Conservation (phyloP, 805 yeast species). For the Cyberlindnera suaveolens region DNA sequence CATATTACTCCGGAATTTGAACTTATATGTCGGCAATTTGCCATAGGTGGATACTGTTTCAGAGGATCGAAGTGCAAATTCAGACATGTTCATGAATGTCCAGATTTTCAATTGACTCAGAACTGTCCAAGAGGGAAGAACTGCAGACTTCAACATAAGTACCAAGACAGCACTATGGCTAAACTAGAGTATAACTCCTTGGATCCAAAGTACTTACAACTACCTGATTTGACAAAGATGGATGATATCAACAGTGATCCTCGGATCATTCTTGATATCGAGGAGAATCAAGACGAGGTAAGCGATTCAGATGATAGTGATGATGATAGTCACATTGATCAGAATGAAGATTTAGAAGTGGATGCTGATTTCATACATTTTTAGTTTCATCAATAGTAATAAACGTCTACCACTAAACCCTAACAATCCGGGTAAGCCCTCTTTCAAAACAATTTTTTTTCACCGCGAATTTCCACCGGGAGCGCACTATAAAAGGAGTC, state of each 20-base stretch:
- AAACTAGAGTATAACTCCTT: constrained; percentile 19
- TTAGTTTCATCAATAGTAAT: constrained; percentile 3
- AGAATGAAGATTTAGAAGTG: constrained; percentile 11
- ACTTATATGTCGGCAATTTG: constrained; percentile 59
- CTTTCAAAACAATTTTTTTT: constrained; percentile 2
- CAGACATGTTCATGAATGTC: constrained; percentile 58
- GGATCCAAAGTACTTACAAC: constrained; percentile 13
- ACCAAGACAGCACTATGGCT: constrained; percentile 21
- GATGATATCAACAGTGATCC: constrained; percentile 18
- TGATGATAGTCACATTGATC: constrained; percentile 13
- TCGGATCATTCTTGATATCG: constrained; percentile 19
- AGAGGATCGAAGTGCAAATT: constrained; percentile 52
- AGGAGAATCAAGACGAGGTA: constrained; percentile 7
- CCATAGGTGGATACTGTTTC: constrained; percentile 63
- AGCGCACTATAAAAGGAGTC: constrained; percentile 24
- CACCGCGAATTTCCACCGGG: background rate
- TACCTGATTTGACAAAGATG: constrained; percentile 18
- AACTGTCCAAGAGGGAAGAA: constrained; percentile 44
- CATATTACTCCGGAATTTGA: constrained; percentile 39
- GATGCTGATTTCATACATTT: constrained; percentile 25
- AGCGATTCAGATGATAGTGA: constrained; percentile 24
- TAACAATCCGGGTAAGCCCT: constrained; percentile 12
- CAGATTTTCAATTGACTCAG: constrained; percentile 62
- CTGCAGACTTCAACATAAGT: constrained; percentile 49
- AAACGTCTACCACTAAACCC: constrained; percentile 1